Conservation (phyloP, 805 yeast genomes). For the Saturnispora besseyi region DNA sequence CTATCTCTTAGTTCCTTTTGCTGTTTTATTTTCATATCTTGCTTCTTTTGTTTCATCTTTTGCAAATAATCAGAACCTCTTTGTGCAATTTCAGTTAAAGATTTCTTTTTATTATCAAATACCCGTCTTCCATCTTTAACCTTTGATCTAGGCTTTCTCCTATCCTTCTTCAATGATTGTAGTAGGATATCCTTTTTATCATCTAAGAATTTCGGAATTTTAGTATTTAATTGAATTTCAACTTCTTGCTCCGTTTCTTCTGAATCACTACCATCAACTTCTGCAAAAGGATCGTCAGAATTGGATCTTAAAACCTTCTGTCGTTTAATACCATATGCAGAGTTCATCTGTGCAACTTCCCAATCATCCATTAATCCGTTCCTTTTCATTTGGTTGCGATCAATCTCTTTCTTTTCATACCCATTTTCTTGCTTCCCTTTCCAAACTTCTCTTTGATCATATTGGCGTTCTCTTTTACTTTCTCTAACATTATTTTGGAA, state of each 20-base stretch:
- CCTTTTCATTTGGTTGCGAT: slow-evolving; percentile 7
- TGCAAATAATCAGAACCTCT: slow-evolving; percentile 61
- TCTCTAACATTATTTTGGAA: neutral
- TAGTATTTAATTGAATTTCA: slow-evolving; percentile 64
- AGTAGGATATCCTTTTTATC: slow-evolving; percentile 7
- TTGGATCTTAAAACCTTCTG: slow-evolving; percentile 8
- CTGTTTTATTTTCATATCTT: slow-evolving; percentile 40
- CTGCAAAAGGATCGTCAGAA: slow-evolving; percentile 28
- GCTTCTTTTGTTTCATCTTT: slow-evolving; percentile 52
- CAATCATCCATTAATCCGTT: slow-evolving; percentile 50
- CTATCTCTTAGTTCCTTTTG: slow-evolving; percentile 31
- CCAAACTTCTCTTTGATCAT: neutral
- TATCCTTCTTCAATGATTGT: neutral
- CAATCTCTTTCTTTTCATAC: neutral
- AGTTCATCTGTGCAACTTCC: slow-evolving; percentile 72
- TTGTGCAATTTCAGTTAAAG: slow-evolving; percentile 50
- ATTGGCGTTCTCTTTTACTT: neutral
- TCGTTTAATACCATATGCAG: slow-evolving; percentile 26
- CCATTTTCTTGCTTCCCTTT: neutral
- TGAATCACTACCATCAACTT: slow-evolving; percentile 17
- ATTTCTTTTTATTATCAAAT: slow-evolving; percentile 13
- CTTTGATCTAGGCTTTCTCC: neutral
- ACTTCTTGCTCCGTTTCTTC: slow-evolving; percentile 41
- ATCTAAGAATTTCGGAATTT: slow-evolving; percentile 59
- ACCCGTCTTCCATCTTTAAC: slow-evolving; percentile 16